Evolutionary conservation across 768 basidiomycete genomes (phyloP).

Genomic region (Rhodotorula diobovata): DNA sequence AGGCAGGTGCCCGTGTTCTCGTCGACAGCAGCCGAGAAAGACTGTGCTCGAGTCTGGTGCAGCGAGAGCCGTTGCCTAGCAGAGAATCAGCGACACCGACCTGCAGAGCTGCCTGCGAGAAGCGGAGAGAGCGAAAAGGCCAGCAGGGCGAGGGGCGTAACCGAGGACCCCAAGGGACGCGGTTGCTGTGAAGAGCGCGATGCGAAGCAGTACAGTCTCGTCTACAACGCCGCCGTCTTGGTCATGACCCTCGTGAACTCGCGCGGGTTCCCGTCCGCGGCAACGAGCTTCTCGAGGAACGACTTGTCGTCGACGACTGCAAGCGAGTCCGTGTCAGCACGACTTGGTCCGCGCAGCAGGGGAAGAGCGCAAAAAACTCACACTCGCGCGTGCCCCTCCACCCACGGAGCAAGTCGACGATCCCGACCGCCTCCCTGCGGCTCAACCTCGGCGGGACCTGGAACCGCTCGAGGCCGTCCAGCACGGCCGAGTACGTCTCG

Average conservation of each 20-base stretch:
- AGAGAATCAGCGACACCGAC: too few species aligned
- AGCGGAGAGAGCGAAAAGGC: too few species aligned
- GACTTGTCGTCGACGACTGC: slow-evolving; percentile 32
- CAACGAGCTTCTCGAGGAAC: slow-evolving; percentile 33
- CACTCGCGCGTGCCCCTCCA: slow-evolving; percentile 23
- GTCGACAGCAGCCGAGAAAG: too few species aligned
- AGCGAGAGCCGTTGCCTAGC: too few species aligned
- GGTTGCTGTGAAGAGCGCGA: too few species aligned
- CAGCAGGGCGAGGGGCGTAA: too few species aligned
- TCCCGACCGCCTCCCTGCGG: slow-evolving; percentile 26
- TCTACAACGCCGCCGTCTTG: slow-evolving; percentile 9
- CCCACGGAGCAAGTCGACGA: slow-evolving; percentile 22
- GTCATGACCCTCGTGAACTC: slow-evolving; percentile 16
- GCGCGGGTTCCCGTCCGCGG: slow-evolving; percentile 32
- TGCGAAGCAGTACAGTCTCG: not conserved
- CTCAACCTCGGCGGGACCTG: slow-evolving; percentile 10
- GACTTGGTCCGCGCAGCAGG: too few species aligned
- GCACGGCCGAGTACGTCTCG: slow-evolving; percentile 6
- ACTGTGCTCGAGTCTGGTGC: too few species aligned
- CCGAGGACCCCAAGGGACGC: too few species aligned
- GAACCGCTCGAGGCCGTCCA: slow-evolving; percentile 4
- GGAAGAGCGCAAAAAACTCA: not conserved
- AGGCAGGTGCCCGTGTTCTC: too few species aligned
- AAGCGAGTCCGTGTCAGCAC: not conserved
- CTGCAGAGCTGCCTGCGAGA: too few species aligned